Evolutionary conservation across 352 stramenopile genomes (phyloP), one percentile per base, ranked within the genome.

Genomic region (Pythium sp.): DNA sequence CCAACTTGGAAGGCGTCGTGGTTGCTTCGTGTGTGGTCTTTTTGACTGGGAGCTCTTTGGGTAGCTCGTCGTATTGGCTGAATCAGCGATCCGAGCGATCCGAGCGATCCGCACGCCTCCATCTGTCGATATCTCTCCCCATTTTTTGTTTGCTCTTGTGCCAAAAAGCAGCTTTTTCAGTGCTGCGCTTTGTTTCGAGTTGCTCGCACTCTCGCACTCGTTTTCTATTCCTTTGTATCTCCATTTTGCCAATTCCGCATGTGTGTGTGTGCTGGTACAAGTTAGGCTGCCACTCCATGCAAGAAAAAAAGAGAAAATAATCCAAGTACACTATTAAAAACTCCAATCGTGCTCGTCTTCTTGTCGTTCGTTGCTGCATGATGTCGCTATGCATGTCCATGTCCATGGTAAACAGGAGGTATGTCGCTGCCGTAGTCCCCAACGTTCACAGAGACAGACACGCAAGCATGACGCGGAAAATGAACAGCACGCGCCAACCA

Each of bases 61-160:
- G 24, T 41, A 11, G 22, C 26, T 36, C 9, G 11, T 28, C 22
- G 28, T 36, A 6, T 59, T 9, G 41, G 41, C 41, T 20, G 15
- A 49, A n/a, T n/a, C n/a, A n/a, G n/a, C n/a, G n/a, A n/a, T n/a
- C 9, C 15, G 41, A 49, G 41, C 15, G 41, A 22, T 14, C 12
- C 41, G 41, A n/a, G 41, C 41, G 9, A 24, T 14, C 3, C 0
- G 24, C 0, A n/a, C n/a, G 6, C 15, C 12, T 8, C 0, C 47
- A 28, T 11, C 7, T 55, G 20, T 55, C 28, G 47, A 55, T 55
- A 28, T 15, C 20, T 61, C 54, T n/a, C 8, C 4, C 28, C 6
- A n/a, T 64, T 64, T 64, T 64, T 51, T 54, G 58, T 55, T 55
- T 64, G 22, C 43, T 22, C 36, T 64, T 22, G 58, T 46, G 55